These are phyloP conservation scores for Centella asiatica DNA, from an alignment of 129 eudicot genomes.

Conservation along the genomic window DNA sequence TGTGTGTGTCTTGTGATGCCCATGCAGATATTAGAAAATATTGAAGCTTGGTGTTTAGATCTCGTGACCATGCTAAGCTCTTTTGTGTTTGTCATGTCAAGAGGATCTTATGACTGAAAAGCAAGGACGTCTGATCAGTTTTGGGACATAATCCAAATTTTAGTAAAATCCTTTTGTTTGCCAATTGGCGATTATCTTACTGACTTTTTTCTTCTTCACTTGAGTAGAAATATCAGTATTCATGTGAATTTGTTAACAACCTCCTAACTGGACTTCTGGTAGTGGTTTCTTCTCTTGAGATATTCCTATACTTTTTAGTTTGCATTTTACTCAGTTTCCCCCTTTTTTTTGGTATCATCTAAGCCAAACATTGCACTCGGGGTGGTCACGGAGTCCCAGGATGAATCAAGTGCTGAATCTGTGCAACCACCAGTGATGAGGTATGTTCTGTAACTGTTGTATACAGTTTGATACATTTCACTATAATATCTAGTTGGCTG, in stretches of 20 bases:
- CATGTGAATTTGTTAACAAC: not conserved
- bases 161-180: not conserved
- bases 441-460: not conserved
- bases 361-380: not conserved
- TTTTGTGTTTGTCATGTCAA: not conserved
- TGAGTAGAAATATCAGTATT: too few species aligned
- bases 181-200: not conserved
- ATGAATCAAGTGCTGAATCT: not conserved
- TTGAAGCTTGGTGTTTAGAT: too few species aligned
- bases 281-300: not conserved
- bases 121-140: not conserved
- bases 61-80: too few species aligned
- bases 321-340: not conserved
- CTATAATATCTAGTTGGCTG: not conserved
- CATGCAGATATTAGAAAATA: too few species aligned
- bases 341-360: not conserved
- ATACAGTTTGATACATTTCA: not conserved
- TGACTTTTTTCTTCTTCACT: too few species aligned
- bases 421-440: not conserved
- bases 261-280: not conserved
- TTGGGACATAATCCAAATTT: not conserved
- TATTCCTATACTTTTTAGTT: not conserved
- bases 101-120: not conserved
- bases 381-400: slow-evolving; percentile 4
- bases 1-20: too few species aligned